A percentile compares a stretch with the other conserved stretches of the same genome.
These are phyloP conservation scores for Raphanus sativus DNA, from an alignment of 345 rosid species.

Conservation along the genomic window DNA sequence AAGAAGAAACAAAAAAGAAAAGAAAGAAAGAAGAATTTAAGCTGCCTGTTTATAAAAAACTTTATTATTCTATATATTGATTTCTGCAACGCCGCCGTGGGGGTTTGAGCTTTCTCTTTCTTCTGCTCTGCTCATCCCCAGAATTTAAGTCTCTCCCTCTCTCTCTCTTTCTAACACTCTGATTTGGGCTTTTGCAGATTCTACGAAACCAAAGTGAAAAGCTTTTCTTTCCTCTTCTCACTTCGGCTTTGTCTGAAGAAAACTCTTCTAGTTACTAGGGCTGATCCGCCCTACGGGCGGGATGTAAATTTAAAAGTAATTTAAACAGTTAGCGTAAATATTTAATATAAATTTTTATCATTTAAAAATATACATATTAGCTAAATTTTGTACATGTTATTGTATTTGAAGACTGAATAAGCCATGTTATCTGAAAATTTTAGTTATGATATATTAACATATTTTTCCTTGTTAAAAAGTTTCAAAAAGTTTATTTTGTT, in stretches of 20 bases:
- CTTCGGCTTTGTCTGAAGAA: conserved; percentile 37
- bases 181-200: conserved; percentile 34
- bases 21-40: conserved; percentile 23
- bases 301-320: no score
- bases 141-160: conserved; percentile 40
- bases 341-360: no score
- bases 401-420: no score
- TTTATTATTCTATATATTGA: conserved; percentile 24
- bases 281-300: no score
- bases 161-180: conserved; percentile 9
- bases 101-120: conserved; percentile 41
- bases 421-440: no score
- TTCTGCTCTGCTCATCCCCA: conserved; percentile 45
- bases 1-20: conserved; percentile 18
- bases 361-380: no score
- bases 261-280: conserved; percentile 41
- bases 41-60: conserved; percentile 13
- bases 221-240: conserved; percentile 35
- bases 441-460: no score
- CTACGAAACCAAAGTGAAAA: conserved; percentile 39
- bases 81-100: conserved; percentile 80
- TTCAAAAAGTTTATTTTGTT: no score
- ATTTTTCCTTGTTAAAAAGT: no score
- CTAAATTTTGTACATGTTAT: no score
- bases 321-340: no score